Base-by-base conservation (phyloP, 192 early-diverging fungal genomes). In the Coemansia sp. region DNA sequence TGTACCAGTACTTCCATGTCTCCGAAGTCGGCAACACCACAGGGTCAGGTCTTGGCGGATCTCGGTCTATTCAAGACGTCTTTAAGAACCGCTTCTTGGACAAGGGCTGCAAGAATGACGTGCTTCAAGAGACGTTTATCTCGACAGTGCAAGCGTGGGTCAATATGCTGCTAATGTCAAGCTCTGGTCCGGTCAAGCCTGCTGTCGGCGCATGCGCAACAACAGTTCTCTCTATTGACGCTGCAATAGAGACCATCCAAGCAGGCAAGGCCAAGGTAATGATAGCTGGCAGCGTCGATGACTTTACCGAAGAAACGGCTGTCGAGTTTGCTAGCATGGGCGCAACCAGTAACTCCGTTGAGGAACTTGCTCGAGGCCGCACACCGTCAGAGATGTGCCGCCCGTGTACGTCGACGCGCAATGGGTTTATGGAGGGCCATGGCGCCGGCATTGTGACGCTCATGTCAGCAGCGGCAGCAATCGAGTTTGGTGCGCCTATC, bases 321-420 rank as follows among this genome's bases (percentile, higher is more conserved):
- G 86, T 91, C 62, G 95, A 95, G 81, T 97, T 97, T 73, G 92
- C 92, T 63, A 92, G 92, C 86, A 97, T 97, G 94, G 95, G 93
- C 74, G 95, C 95, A 8, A 94, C 93, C 18, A 88, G 87, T 70
- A 94, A 91, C 75, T 76, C 89, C 33, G 76, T 87, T 36, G 90
- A 92, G 20, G 95, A 97, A 74, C 79, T 92, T n/a, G n/a, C n/a
- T n/a, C n/a, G n/a, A n/a, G n/a, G n/a, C n/a, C n/a, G n/a, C n/a
- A n/a, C n/a, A n/a, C n/a, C n/a, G n/a, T n/a, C n/a, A n/a, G n/a
- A n/a, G n/a, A n/a, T n/a, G n/a, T n/a, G n/a, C n/a, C n/a, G n/a
- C n/a, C n/a, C n/a, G n/a, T n/a, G n/a, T n/a, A n/a, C n/a, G n/a
- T n/a, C n/a, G n/a, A n/a, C n/a, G n/a, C n/a, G n/a, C n/a, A n/a